phyloP scores from a whole-genome alignment of 2,329 filamentous ascomycete species.

The Epichloe sp. region DNA sequence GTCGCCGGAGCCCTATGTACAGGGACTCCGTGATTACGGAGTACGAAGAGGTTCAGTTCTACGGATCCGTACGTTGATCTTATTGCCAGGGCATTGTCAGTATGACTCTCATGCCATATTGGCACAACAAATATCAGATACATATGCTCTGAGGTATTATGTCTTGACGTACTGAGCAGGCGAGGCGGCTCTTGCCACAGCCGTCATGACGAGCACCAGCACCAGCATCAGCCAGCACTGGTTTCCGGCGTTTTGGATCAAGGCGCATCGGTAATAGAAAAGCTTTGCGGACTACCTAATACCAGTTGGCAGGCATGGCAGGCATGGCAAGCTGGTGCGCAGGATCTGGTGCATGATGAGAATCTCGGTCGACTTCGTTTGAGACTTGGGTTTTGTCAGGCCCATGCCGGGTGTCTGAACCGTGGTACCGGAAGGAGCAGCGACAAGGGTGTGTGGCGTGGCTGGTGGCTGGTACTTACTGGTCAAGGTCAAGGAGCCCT shows the following conservation, averaged over 20 bases:
- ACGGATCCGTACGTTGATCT: too few relatives aligned
- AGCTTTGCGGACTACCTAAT: too few relatives aligned
- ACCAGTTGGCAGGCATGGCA: too few relatives aligned
- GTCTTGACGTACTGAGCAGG: background rate
- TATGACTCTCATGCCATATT: background rate
- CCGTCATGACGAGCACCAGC: background rate
- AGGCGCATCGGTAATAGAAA: too few relatives aligned
- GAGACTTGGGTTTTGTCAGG: background rate
- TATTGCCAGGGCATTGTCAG: background rate
- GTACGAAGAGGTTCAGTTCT: background rate
- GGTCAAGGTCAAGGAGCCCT: background rate
- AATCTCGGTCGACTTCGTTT: background rate
- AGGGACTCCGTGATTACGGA: too few relatives aligned
- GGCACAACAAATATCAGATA: background rate
- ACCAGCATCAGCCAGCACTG: too few relatives aligned
- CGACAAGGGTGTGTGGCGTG: constrained; percentile 2
- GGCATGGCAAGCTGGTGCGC: too few relatives aligned
- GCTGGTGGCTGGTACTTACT: constrained; percentile 1
- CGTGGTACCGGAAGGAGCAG: constrained; percentile 3
- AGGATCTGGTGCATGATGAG: background rate
- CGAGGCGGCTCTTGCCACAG: background rate
- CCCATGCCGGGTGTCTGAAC: constrained; percentile 1
- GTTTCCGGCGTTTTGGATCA: background rate
- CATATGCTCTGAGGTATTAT: background rate
- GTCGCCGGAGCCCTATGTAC: background rate